phyloP scores from a whole-genome alignment of 352 stramenopile genomes.

The Aphanomyces cochlioides region DNA sequence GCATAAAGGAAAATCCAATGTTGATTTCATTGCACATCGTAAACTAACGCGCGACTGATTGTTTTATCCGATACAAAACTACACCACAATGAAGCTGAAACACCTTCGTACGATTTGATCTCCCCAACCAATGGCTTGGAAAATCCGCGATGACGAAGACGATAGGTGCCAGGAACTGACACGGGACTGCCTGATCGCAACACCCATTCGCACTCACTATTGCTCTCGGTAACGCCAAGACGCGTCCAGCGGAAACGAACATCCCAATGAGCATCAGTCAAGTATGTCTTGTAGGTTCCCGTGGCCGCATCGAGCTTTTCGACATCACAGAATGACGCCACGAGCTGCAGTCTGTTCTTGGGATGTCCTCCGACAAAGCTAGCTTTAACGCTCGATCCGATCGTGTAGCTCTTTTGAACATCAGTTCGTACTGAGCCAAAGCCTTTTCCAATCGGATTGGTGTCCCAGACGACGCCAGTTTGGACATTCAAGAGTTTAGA shows the following conservation, averaged over 20 bases:
- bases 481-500: conserved; percentile 39
- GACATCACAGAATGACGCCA: conserved; percentile 54
- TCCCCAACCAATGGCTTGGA: not conserved
- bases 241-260: conserved; percentile 19
- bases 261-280: conserved; percentile 54
- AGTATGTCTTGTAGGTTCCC: conserved; percentile 35
- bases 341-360: conserved; percentile 39
- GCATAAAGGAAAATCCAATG: too few relatives aligned
- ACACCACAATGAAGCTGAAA: not conserved
- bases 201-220: conserved; percentile 2
- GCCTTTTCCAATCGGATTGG: conserved; percentile 24
- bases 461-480: conserved; percentile 41
- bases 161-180: not conserved
- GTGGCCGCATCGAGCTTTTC: conserved; percentile 32
- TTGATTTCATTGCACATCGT: too few relatives aligned
- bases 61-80: not conserved
- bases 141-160: conserved; percentile 1
- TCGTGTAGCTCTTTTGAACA: conserved; percentile 31
- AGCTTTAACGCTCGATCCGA: conserved; percentile 39
- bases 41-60: too few relatives aligned
- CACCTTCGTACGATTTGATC: not conserved
- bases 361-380: conserved; percentile 49
- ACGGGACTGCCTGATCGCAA: not conserved
- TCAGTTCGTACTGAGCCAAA: conserved; percentile 39
- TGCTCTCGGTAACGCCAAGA: conserved; percentile 3